phyloP scores from a whole-genome alignment of 768 basidiomycete species.

The Mycena vulgaris region DNA sequence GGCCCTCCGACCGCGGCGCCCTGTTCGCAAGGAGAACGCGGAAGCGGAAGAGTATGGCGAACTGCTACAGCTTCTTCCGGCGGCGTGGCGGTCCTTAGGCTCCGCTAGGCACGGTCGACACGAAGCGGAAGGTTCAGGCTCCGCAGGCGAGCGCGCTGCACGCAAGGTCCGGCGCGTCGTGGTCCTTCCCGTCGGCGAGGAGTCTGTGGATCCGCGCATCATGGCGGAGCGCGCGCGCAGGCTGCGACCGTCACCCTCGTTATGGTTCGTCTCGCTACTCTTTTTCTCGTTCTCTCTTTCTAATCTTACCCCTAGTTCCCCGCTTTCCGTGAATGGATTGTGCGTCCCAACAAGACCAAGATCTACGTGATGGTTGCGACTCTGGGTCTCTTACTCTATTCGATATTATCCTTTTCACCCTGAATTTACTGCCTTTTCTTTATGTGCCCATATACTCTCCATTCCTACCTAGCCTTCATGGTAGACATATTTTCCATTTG shows the following conservation, averaged over 20 bases:
- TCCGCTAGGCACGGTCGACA: neutral
- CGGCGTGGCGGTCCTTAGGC: neutral
- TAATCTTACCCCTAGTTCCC: too few species aligned
- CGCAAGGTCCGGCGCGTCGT: neutral
- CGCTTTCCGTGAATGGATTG: too few species aligned
- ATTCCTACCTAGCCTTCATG: too few species aligned
- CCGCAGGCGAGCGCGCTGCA: neutral
- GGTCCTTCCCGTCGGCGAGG: constrained; percentile 2
- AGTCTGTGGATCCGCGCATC: neutral
- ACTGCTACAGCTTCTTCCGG: neutral
- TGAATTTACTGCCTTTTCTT: too few species aligned
- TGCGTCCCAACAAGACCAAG: too few species aligned
- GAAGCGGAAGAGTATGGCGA: constrained; percentile 14
- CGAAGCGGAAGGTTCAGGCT: neutral
- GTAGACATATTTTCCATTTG: neutral
- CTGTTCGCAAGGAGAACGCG: neutral
- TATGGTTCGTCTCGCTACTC: too few species aligned
- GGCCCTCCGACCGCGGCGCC: neutral
- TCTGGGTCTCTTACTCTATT: too few species aligned
- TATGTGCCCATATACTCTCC: too few species aligned
- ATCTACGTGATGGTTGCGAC: too few species aligned
- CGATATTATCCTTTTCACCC: too few species aligned
- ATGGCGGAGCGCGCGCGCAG: neutral
- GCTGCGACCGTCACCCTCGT: too few species aligned
- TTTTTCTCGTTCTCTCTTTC: too few species aligned